These are phyloP conservation scores for Kodamaea derodonti DNA, from an alignment of 1,139 yeast genomes.

Conservation along the genomic window DNA sequence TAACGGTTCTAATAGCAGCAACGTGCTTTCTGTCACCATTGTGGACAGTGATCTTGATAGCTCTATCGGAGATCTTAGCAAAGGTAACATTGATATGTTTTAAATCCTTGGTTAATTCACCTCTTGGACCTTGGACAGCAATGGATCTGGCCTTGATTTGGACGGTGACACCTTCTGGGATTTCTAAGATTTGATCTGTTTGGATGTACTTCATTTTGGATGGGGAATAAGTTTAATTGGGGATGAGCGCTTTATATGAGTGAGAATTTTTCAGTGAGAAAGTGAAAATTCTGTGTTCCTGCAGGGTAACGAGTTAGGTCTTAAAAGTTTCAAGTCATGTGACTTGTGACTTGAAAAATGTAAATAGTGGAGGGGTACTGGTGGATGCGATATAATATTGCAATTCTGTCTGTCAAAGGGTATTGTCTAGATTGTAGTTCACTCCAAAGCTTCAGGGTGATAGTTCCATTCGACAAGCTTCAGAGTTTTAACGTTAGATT, in stretches of 20 bases:
- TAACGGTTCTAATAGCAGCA: slow-evolving; percentile 98
- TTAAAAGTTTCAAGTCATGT: too few relatives aligned
- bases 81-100: slow-evolving; percentile 95
- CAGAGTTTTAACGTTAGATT: too few relatives aligned
- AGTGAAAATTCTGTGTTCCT: slow-evolving; percentile 7
- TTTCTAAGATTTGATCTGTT: slow-evolving; percentile 85
- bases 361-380: too few relatives aligned
- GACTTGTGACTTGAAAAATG: too few relatives aligned
- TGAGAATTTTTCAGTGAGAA: slow-evolving; percentile 3
- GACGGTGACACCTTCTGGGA: slow-evolving; percentile 94
- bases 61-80: slow-evolving; percentile 64
- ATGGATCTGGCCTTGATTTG: slow-evolving; percentile 88
- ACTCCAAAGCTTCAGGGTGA: too few relatives aligned
- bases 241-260: background rate
- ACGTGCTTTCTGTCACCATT: slow-evolving; percentile 99
- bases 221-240: slow-evolving; percentile 3
- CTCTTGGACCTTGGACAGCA: slow-evolving; percentile 98
- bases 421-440: too few relatives aligned
- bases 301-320: too few relatives aligned
- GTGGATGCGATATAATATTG: too few relatives aligned
- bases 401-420: too few relatives aligned
- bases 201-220: slow-evolving; percentile 82
- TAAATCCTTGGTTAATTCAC: slow-evolving; percentile 85
- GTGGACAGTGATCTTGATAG: slow-evolving; percentile 88
- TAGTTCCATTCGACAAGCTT: too few relatives aligned